Base-by-base conservation (phyloP, 2,329 filamentous ascomycete species). In the Helicocarpus griseus region DNA sequence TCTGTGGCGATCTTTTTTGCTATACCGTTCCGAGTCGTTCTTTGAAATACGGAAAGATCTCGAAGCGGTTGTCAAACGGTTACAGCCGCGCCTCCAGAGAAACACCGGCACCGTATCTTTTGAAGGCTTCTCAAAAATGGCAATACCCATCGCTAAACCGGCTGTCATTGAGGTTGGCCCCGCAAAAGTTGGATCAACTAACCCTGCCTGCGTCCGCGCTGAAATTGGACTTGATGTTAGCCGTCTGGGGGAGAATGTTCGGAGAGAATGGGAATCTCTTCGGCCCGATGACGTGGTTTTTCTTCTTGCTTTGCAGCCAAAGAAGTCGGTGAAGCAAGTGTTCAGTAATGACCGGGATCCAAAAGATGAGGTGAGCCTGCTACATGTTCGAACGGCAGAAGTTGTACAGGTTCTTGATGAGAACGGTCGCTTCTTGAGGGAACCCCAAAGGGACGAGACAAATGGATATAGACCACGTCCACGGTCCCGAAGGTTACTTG, bases 1-100 rank as follows among this genome's bases (percentile, higher is more conserved):
- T 61, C 72, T 98, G n/a, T 98, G 90, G 89, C 81, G 94, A 56
- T 89, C 91, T 0, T 85, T 97, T 61, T 78, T 94, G 13, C 74
- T 98, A 7, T 93, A 95, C 65, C 83, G 91, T 38, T 87, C 85
- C 53, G 93, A 98, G 67, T 81, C 91, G 0, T 96, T 97, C 65
- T 97, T 94, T 66, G 87, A 89, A 54, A 91, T 98, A 54, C 82
- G 89, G 43, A 91, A 89, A 62, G 89, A 98, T 64, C 82, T 98
- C 52, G 89, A 95, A 64, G 81, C 87, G 45, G 82, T 86, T 5
- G 65, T 97, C 48, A 87, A 86, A 62, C 83, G 89, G 43, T 72
- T 98, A 54, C 82, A 85, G 57, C 90, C 91, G 1, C 81, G 83
- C 57, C 64, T 73, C 21, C 77, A 76, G 53, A 78, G 78, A 38